A percentile compares a stretch with the other conserved stretches of the same genome.
Conservation (phyloP, 768 basidiomycete species). For the Phanerodontia chrysosporium region DNA sequence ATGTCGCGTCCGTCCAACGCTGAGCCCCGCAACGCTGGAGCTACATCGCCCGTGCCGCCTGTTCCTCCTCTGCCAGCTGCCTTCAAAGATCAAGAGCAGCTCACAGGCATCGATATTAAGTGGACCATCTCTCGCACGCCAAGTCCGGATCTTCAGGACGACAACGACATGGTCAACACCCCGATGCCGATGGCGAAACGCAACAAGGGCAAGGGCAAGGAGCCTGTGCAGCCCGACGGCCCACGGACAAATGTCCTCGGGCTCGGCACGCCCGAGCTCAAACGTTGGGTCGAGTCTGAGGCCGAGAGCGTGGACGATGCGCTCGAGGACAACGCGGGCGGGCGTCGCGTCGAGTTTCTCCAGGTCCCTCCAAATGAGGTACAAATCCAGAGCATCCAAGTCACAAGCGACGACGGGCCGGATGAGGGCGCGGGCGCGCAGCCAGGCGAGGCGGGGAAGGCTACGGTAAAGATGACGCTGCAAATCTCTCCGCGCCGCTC, state of each 20-base stretch:
- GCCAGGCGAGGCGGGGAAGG: conserved; percentile 5
- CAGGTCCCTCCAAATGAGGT: conserved; percentile 21
- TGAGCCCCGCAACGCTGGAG: background rate
- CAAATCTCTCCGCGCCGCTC: conserved; percentile 32
- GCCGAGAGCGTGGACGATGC: conserved; percentile 23
- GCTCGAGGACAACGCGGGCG: conserved; percentile 23
- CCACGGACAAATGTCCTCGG: conserved; percentile 32
- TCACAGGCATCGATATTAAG: conserved; percentile 5
- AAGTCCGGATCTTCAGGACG: conserved; percentile 17
- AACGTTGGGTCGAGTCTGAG: conserved; percentile 45
- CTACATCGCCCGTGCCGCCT: background rate
- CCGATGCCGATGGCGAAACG: conserved; percentile 20
- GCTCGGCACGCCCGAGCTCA: conserved; percentile 51
- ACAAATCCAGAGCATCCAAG: conserved; percentile 6
- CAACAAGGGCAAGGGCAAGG: conserved; percentile 19
- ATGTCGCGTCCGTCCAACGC: background rate
- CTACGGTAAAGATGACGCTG: conserved; percentile 17
- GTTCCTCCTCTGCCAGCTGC: background rate
- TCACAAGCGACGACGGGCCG: background rate
- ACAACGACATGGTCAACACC: conserved; percentile 25
- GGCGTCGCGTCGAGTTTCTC: conserved; percentile 45
- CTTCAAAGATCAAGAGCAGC: conserved; percentile 4
- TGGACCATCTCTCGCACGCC: conserved; percentile 17
- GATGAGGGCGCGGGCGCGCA: background rate
- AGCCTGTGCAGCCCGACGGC: conserved; percentile 12